phyloP scores from a whole-genome alignment of 768 basidiomycete genomes.

The Russula olivacea region DNA sequence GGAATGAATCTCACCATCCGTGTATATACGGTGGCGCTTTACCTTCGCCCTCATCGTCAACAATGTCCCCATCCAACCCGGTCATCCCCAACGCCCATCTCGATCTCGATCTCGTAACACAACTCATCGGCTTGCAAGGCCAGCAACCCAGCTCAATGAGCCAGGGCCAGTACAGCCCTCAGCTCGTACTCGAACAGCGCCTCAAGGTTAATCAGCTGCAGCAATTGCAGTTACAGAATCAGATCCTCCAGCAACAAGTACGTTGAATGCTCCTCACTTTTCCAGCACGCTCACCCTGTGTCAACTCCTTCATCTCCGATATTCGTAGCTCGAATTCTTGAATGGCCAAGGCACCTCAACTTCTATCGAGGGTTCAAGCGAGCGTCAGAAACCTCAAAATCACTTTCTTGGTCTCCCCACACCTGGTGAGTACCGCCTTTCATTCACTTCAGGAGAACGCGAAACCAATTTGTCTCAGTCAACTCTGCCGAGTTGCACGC shows the following conservation, averaged over 20 bases:
- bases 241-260: slow-evolving; percentile 89
- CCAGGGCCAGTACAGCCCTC: slow-evolving; percentile 34
- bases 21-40: slow-evolving; percentile 24
- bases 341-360: slow-evolving; percentile 34
- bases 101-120: slow-evolving; percentile 45
- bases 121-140: slow-evolving; percentile 47
- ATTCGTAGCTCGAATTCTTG: slow-evolving; percentile 30
- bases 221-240: slow-evolving; percentile 70
- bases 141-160: slow-evolving; percentile 25
- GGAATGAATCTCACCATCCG: slow-evolving; percentile 21
- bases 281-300: neutral
- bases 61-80: slow-evolving; percentile 23
- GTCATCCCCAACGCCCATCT: slow-evolving; percentile 29
- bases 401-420: slow-evolving; percentile 52
- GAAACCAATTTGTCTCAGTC: slow-evolving; percentile 6
- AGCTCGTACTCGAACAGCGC: slow-evolving; percentile 65
- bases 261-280: slow-evolving; percentile 25
- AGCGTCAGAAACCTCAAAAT: slow-evolving; percentile 26
- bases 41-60: slow-evolving; percentile 15
- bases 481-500: slow-evolving; percentile 60
- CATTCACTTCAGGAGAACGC: slow-evolving; percentile 31
- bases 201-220: slow-evolving; percentile 73
- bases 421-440: slow-evolving; percentile 45
- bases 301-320: neutral
- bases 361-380: slow-evolving; percentile 29